Evolutionary conservation across 495 filamentous ascomycete genomes (phyloP).

Genomic region (Copromyces sp.): DNA sequence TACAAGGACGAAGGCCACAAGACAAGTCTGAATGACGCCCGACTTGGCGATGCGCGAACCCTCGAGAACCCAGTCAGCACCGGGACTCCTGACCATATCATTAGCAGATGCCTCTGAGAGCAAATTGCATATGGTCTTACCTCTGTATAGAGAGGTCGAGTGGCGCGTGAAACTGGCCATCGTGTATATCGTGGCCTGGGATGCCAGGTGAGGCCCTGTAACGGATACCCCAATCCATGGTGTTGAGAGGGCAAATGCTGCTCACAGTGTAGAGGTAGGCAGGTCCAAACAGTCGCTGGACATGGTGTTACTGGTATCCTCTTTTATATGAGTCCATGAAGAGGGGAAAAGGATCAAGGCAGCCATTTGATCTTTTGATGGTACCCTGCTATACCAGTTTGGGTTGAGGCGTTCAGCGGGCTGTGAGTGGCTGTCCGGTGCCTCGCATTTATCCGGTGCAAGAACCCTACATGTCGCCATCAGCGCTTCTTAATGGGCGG

Average conservation of each 20-base stretch:
- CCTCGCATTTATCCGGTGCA: neutral
- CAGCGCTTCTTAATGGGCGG: neutral
- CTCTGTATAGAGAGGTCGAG: neutral
- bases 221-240: neutral
- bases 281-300: neutral
- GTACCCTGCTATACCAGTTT: neutral
- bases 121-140: neutral
- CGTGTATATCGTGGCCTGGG: neutral
- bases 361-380: neutral
- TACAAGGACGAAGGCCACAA: neutral
- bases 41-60: slow-evolving; percentile 2
- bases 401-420: neutral
- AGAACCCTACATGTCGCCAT: no score
- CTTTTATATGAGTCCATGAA: neutral
- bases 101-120: neutral
- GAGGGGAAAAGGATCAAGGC: neutral
- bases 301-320: neutral
- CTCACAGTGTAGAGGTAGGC: neutral
- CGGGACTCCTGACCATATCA: neutral
- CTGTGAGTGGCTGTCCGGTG: neutral
- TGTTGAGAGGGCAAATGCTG: neutral
- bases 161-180: neutral
- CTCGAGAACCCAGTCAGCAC: slow-evolving; percentile 2
- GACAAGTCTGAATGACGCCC: slow-evolving; percentile 1
- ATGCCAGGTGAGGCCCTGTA: neutral